Percentiles rank a stretch among this genome's conserved stretches.
phyloP scores from a whole-genome alignment of 2,329 filamentous ascomycete species.

The Penicillium sp. region DNA sequence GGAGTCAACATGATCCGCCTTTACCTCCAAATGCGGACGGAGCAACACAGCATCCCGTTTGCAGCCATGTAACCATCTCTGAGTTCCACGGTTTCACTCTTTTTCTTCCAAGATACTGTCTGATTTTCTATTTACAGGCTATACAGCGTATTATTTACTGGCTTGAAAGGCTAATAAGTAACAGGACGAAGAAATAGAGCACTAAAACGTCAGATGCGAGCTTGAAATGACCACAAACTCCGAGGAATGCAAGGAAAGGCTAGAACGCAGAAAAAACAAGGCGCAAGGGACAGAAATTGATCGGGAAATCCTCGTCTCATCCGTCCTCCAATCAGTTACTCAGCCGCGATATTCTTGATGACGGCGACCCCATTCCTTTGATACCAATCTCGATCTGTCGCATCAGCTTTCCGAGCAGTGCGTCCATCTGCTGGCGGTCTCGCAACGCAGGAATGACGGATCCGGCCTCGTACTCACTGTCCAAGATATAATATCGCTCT shows the following conservation, averaged over 20 bases:
- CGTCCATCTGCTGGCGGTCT: constrained; percentile 34
- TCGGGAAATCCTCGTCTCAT: not conserved
- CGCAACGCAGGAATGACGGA: constrained; percentile 39
- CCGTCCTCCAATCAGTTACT: constrained; percentile 18
- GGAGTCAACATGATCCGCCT: constrained; percentile 11
- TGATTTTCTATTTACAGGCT: constrained; percentile 23
- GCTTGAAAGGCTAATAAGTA: not conserved
- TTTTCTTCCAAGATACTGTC: not conserved
- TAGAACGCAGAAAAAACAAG: constrained; percentile 11
- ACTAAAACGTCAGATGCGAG: constrained; percentile 11
- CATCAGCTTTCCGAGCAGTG: constrained; percentile 36
- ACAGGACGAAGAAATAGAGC: not conserved
- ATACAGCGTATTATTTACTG: constrained; percentile 3
- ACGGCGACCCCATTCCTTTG: constrained; percentile 35
- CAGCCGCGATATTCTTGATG: constrained; percentile 30
- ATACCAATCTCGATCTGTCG: constrained; percentile 34
- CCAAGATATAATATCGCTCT: constrained; percentile 42
- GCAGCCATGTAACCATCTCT: constrained; percentile 22
- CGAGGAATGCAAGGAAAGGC: constrained; percentile 20
- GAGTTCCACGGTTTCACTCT: not conserved
- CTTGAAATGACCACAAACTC: constrained; percentile 13
- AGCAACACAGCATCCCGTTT: constrained; percentile 23
- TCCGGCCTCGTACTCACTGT: constrained; percentile 41
- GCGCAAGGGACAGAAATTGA: not conserved
- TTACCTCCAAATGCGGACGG: constrained; percentile 21